phyloP scores from a whole-genome alignment of 108 stramenopile species.

The Aureococcus anophagefferens region DNA sequence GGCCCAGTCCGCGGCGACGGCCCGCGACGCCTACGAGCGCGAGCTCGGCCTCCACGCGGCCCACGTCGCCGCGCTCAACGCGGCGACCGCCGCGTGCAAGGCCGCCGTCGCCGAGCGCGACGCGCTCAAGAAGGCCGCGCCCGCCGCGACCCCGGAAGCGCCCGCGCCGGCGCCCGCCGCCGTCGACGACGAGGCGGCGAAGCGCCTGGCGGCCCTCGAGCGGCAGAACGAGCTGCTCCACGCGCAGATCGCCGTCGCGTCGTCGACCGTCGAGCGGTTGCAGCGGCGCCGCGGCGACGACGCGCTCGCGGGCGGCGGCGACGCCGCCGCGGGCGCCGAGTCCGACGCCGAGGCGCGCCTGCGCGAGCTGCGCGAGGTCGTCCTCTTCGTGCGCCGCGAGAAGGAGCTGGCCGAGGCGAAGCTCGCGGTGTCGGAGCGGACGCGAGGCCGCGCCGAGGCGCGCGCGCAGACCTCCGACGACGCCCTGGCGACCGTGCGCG shows the following conservation, averaged over 20 bases:
- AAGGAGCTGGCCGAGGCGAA: neutral
- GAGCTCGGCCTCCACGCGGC: slow-evolving; percentile 16
- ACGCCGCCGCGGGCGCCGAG: neutral
- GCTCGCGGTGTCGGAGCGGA: neutral
- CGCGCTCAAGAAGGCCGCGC: neutral
- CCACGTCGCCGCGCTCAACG: neutral
- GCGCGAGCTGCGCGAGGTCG: neutral
- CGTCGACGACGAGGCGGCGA: neutral
- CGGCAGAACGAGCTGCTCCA: neutral
- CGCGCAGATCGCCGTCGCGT: neutral
- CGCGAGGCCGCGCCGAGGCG: neutral
- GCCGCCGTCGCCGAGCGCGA: neutral
- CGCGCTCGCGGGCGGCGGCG: neutral
- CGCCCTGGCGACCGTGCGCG: neutral
- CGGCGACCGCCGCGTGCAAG: neutral
- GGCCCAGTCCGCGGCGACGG: neutral
- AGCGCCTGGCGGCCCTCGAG: neutral
- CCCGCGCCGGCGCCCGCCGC: neutral
- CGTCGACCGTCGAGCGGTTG: neutral
- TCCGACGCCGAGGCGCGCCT: neutral
- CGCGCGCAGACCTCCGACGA: neutral
- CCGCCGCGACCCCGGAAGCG: neutral
- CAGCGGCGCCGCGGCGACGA: neutral
- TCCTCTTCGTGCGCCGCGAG: neutral
- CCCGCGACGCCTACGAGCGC: slow-evolving; percentile 12